phyloP scores from a whole-genome alignment of 208 protist species.

The Acanthamoeba lenticulata region DNA sequence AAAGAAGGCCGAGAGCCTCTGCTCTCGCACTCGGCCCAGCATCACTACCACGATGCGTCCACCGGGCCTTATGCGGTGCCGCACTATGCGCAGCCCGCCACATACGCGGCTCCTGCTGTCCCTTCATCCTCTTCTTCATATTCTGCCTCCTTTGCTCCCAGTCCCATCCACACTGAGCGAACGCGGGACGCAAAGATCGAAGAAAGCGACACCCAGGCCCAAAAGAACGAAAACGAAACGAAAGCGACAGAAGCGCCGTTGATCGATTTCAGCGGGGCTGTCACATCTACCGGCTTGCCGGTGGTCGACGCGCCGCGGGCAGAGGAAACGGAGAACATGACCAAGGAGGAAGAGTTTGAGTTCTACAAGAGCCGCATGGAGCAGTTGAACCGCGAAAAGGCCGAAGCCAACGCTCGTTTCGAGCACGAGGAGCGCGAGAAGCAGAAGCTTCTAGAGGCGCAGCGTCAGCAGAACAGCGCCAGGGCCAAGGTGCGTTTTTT shows the following conservation, averaged over 20 bases:
- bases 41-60: neutral
- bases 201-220: neutral
- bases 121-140: neutral
- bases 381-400: conserved; percentile 4
- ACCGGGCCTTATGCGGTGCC: neutral
- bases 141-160: neutral
- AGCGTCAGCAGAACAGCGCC: too few relatives aligned
- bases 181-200: too few relatives aligned
- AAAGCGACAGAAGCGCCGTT: too few relatives aligned
- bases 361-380: neutral
- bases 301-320: neutral
- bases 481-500: too few relatives aligned
- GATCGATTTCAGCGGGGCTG: too few relatives aligned
- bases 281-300: neutral
- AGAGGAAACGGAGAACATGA: neutral
- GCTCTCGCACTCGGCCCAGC: neutral
- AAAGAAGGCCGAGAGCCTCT: neutral
- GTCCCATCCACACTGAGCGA: neutral
- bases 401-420: neutral
- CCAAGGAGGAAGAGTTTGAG: conserved; percentile 8
- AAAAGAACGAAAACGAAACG: too few relatives aligned
- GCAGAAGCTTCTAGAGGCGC: neutral
- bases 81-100: neutral
- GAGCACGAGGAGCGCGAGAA: neutral
- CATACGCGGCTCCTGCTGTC: neutral